phyloP scores from a whole-genome alignment of 2,329 filamentous ascomycete genomes.

The Dactylonectria macrodidyma region DNA sequence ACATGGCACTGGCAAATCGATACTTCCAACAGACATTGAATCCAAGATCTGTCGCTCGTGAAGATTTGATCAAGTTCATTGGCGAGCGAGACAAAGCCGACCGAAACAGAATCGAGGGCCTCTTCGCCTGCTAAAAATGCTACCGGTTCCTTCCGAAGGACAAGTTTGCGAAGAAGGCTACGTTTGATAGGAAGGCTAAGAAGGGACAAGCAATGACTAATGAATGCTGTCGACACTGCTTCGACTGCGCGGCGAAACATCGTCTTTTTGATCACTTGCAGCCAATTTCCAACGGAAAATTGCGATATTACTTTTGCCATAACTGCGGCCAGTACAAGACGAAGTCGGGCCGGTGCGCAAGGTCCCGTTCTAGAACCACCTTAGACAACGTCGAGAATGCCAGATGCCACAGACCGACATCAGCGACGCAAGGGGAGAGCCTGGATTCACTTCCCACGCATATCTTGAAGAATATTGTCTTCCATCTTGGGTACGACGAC shows the following conservation, averaged over 20 bases:
- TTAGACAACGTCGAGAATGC: background rate
- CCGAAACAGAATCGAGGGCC: background rate
- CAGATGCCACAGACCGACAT: background rate
- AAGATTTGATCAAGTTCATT: constrained; percentile 18
- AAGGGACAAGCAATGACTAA: background rate
- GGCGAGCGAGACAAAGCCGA: constrained; percentile 12
- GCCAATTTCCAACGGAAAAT: constrained; percentile 13
- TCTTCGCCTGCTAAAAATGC: constrained; percentile 39
- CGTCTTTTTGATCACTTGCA: constrained; percentile 19
- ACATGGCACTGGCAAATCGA: constrained; percentile 32
- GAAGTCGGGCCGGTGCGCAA: constrained; percentile 31
- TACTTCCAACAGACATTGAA: constrained; percentile 28
- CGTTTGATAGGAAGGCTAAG: background rate
- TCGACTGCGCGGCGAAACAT: constrained; percentile 36
- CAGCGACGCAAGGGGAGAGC: background rate
- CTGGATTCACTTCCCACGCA: constrained; percentile 32
- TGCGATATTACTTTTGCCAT: constrained; percentile 43
- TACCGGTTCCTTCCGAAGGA: constrained; percentile 25
- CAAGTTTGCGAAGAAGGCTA: constrained; percentile 30
- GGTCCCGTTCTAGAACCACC: background rate
- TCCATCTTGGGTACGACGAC: constrained; percentile 26
- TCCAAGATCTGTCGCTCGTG: background rate
- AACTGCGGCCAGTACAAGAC: constrained; percentile 37
- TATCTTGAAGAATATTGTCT: constrained; percentile 29
- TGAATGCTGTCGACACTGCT: constrained; percentile 27